These are phyloP conservation scores for Apiospora sp. DNA, from an alignment of 2,329 filamentous ascomycete genomes.

Conservation along the genomic window DNA sequence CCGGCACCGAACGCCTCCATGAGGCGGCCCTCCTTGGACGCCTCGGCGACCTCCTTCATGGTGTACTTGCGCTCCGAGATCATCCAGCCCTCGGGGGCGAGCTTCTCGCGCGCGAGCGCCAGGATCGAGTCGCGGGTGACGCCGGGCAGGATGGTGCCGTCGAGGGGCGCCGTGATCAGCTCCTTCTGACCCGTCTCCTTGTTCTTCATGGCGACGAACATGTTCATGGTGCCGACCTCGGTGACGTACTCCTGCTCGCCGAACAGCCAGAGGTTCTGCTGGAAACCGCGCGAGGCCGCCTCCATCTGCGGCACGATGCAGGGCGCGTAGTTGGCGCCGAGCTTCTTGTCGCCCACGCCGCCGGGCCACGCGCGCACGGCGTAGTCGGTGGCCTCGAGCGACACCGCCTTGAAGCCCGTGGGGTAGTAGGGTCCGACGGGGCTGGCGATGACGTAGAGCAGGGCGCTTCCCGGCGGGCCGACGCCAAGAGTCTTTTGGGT, in stretches of 20 bases:
- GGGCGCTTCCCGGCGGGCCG: conserved; percentile 86
- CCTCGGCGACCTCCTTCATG: conserved; percentile 85
- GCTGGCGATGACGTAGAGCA: conserved; percentile 94
- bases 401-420: conserved; percentile 96
- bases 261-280: conserved; percentile 98
- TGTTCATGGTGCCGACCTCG: conserved; percentile 98
- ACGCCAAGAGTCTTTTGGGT: conserved; percentile 95
- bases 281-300: conserved; percentile 89
- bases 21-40: conserved; percentile 82
- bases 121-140: conserved; percentile 93
- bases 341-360: conserved; percentile 97
- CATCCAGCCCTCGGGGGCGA: conserved; percentile 87
- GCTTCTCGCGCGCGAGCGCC: conserved; percentile 81
- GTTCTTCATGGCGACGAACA: conserved; percentile 87
- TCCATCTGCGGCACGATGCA: conserved; percentile 97
- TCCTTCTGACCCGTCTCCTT: conserved; percentile 90
- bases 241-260: conserved; percentile 95
- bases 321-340: conserved; percentile 98
- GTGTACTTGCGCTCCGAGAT: conserved; percentile 90
- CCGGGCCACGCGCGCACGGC: conserved; percentile 97
- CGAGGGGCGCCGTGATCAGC: conserved; percentile 91
- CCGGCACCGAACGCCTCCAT: conserved; percentile 94
- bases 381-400: conserved; percentile 94
- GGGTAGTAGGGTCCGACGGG: conserved; percentile 98
- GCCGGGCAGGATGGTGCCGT: conserved; percentile 95